A percentile compares a stretch with the other conserved stretches of the same genome.
These are phyloP conservation scores for Filobasidium uniguttulatum DNA, from an alignment of 1,284 basidiomycete species.

Conservation along the genomic window DNA sequence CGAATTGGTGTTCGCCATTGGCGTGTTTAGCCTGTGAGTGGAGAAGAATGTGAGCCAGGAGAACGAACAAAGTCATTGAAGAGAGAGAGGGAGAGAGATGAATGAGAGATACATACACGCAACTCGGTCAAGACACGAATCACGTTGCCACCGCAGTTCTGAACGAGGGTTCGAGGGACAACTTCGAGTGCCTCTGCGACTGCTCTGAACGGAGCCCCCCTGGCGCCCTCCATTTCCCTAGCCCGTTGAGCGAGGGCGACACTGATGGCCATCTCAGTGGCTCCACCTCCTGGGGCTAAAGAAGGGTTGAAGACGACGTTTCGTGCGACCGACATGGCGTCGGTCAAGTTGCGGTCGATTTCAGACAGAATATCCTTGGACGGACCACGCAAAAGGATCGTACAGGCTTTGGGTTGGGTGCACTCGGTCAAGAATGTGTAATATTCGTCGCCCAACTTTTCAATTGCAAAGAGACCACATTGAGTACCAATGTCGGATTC, in stretches of 20 bases:
- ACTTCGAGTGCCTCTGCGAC: slow-evolving; percentile 96
- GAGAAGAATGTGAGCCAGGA: background rate
- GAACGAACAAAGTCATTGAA: background rate
- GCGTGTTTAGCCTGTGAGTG: slow-evolving; percentile 72
- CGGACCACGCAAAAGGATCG: slow-evolving; percentile 92
- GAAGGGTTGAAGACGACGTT: slow-evolving; percentile 93
- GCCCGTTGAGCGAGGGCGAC: slow-evolving; percentile 79
- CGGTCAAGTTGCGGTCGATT: slow-evolving; percentile 92
- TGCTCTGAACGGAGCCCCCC: slow-evolving; percentile 79
- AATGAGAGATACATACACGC: slow-evolving; percentile 43
- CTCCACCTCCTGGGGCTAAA: slow-evolving; percentile 86
- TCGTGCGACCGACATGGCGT: slow-evolving; percentile 92
- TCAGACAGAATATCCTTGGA: slow-evolving; percentile 98
- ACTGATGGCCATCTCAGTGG: slow-evolving; percentile 94
- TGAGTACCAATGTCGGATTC: slow-evolving; percentile 82
- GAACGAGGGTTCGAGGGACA: slow-evolving; percentile 85
- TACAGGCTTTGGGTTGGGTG: slow-evolving; percentile 88
- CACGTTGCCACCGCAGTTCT: slow-evolving; percentile 90
- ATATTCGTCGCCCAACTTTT: slow-evolving; percentile 97
- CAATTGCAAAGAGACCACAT: slow-evolving; percentile 89
- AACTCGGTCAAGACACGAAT: slow-evolving; percentile 86
- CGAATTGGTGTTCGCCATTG: slow-evolving; percentile 76
- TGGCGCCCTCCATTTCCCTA: slow-evolving; percentile 63
- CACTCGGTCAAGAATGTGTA: slow-evolving; percentile 94
- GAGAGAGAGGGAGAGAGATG: background rate